Evolutionary conservation across 148 eudicot genomes (phyloP).

Genomic region (Vaccinium macrocarpon): DNA sequence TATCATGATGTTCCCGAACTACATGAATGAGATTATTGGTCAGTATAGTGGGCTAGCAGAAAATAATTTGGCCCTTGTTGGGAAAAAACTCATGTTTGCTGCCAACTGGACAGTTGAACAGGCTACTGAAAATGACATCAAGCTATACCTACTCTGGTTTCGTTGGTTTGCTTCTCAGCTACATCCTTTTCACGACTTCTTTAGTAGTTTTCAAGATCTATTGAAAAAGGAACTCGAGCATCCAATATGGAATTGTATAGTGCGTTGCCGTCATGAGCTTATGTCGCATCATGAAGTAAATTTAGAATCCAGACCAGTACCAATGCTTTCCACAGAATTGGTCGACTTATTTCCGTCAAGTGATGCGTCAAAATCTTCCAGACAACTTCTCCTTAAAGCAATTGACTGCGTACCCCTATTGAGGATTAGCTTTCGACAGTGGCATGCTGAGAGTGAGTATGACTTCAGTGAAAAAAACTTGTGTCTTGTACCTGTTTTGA

Average conservation of each 20-base stretch:
- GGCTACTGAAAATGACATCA: slow-evolving; percentile 57
- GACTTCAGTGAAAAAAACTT: slow-evolving; percentile 25
- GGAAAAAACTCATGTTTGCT: slow-evolving; percentile 60
- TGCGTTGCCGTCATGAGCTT: slow-evolving; percentile 38
- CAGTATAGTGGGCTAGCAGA: slow-evolving; percentile 23
- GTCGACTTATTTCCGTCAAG: slow-evolving; percentile 35
- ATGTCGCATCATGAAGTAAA: slow-evolving; percentile 32
- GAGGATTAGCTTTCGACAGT: slow-evolving; percentile 66
- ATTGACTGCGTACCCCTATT: slow-evolving; percentile 49
- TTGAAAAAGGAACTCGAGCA: slow-evolving; percentile 59
- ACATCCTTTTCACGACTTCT: slow-evolving; percentile 51
- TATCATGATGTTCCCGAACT: slow-evolving; percentile 41
- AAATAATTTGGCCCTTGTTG: slow-evolving; percentile 28
- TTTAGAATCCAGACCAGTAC: slow-evolving; percentile 36
- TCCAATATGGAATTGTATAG: slow-evolving; percentile 67
- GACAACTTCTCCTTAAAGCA: slow-evolving; percentile 43
- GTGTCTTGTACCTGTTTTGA: slow-evolving; percentile 41
- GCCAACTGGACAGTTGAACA: slow-evolving; percentile 87
- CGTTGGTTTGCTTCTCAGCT: slow-evolving; percentile 65
- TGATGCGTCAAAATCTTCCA: slow-evolving; percentile 27
- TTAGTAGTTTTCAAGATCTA: slow-evolving; percentile 40
- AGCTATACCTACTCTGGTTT: slow-evolving; percentile 62
- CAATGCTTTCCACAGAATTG: slow-evolving; percentile 64
- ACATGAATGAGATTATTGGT: slow-evolving; percentile 20
- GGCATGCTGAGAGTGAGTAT: slow-evolving; percentile 50